phyloP scores from a whole-genome alignment of 768 basidiomycete species.

The Hygrophoropsis aurantiaca region DNA sequence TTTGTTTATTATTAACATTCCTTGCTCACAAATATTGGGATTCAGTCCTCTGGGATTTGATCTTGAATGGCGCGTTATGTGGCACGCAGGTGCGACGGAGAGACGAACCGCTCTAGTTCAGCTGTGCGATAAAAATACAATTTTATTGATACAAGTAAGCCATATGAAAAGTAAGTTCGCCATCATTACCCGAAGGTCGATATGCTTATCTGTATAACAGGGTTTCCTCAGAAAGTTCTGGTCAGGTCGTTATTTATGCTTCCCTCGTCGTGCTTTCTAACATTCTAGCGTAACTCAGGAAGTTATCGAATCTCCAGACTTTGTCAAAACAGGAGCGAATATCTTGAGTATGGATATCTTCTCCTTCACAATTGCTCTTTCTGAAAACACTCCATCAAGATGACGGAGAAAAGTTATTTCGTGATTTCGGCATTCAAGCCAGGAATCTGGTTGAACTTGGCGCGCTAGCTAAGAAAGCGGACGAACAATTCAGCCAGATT shows the following conservation, averaged over 20 bases:
- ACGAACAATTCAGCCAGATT: slow-evolving; percentile 30
- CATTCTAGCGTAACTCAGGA: slow-evolving; percentile 28
- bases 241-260: slow-evolving; percentile 21
- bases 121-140: slow-evolving; percentile 39
- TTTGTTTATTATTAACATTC: not conserved
- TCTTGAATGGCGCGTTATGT: slow-evolving; percentile 47
- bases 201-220: slow-evolving; percentile 20
- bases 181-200: not conserved
- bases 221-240: slow-evolving; percentile 43
- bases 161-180: slow-evolving; percentile 40
- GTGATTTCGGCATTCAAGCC: slow-evolving; percentile 45
- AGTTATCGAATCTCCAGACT: slow-evolving; percentile 40
- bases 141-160: slow-evolving; percentile 49
- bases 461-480: slow-evolving; percentile 39
- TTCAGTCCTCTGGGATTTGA: slow-evolving; percentile 47
- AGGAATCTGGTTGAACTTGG: slow-evolving; percentile 47
- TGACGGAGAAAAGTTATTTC: slow-evolving; percentile 48
- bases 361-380: not conserved
- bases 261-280: not conserved
- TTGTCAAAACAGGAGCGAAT: slow-evolving; percentile 48
- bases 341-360: slow-evolving; percentile 39
- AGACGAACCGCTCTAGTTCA: slow-evolving; percentile 46
- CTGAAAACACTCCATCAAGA: slow-evolving; percentile 31
- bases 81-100: slow-evolving; percentile 28
- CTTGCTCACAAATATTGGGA: not conserved